Evolutionary conservation across 768 basidiomycete genomes (phyloP), one percentile per base, ranked within the genome.

Genomic region (Candolleomyces efflorescens): DNA sequence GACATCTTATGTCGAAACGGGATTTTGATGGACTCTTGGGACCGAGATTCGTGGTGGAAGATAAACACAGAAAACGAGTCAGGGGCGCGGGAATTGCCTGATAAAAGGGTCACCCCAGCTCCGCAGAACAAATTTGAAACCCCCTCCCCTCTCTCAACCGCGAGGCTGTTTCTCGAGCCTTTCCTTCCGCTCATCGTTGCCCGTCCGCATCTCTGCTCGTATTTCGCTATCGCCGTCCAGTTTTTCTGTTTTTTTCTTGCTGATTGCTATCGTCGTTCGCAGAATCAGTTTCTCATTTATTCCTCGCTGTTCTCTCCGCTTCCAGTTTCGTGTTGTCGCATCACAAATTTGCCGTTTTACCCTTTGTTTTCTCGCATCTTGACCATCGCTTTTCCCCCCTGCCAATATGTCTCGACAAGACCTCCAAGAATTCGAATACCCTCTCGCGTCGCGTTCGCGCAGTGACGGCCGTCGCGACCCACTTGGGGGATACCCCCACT

Each of bases 331-430:
- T 62, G 54, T 49, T 45, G 56, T 61, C 55, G 32, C 59, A 51
- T 55, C 53, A 56, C 59, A 49, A n/a, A 49, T 60, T 47, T 38
- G 48, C 56, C 44, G 48, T 57, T 65, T 60, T 59, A 49, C 46
- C 60, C 59, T 56, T 55, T 52, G 43, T 61, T 55, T 63, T 68
- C 59, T 60, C 58, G 56, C 56, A 65, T 59, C 56, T 60, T 41
- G 50, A 39, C 36, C 46, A 49, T 53, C 55, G 62, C 61, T 66
- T 41, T 41, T 53, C 56, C 36, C 45, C 59, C n/a, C 47, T 22
- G 41, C 49, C 50, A 55, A 55, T 51, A 81, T 82, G 82, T 78
- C 80, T 48, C 77, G 68, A 57, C 62, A 68, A 59, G 79, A 79
- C 53, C 62, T 69, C 47, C 70, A 74, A 62, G 79, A 81, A 56